phyloP scores from a whole-genome alignment of 208 protist species.

The Leishmania lainsoni region DNA sequence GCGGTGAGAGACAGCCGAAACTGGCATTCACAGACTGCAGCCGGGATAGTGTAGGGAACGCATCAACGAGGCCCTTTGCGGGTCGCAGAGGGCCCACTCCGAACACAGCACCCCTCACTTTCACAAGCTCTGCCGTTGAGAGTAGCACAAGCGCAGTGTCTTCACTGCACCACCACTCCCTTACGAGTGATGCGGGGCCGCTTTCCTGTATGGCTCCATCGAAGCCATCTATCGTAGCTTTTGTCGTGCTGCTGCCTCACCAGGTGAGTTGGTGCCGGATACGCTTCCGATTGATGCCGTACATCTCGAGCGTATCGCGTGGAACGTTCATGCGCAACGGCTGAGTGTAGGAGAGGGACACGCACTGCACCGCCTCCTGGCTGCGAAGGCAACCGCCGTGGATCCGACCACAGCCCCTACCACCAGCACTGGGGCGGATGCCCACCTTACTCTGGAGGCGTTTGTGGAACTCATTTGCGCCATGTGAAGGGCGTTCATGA shows the following conservation, averaged over 20 bases:
- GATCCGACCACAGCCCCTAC: neutral
- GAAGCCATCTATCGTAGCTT: conserved; percentile 23
- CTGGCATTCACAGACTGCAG: neutral
- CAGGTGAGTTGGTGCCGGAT: conserved; percentile 17
- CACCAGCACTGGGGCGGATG: neutral
- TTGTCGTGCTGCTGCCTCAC: conserved; percentile 4
- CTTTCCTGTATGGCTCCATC: conserved; percentile 25
- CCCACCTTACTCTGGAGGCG: conserved; percentile 1
- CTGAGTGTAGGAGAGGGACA: conserved; percentile 9
- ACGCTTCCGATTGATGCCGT: conserved; percentile 19
- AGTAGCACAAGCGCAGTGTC: neutral
- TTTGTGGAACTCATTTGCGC: conserved; percentile 26
- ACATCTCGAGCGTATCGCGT: conserved; percentile 25
- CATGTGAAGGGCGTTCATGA: neutral
- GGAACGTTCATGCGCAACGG: conserved; percentile 4
- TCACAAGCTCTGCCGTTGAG: neutral
- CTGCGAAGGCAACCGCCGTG: neutral
- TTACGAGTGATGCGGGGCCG: neutral
- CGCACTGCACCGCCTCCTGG: conserved; percentile 17
- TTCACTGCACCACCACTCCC: neutral
- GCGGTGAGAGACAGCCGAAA: neutral
- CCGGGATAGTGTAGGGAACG: neutral
- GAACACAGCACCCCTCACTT: neutral
- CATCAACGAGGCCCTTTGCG: neutral
- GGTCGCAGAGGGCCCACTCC: neutral